A percentile compares a stretch with the other conserved stretches of the same genome.
Conservation (phyloP, 108 stramenopile genomes). For the Discostella pseudostelligera region DNA sequence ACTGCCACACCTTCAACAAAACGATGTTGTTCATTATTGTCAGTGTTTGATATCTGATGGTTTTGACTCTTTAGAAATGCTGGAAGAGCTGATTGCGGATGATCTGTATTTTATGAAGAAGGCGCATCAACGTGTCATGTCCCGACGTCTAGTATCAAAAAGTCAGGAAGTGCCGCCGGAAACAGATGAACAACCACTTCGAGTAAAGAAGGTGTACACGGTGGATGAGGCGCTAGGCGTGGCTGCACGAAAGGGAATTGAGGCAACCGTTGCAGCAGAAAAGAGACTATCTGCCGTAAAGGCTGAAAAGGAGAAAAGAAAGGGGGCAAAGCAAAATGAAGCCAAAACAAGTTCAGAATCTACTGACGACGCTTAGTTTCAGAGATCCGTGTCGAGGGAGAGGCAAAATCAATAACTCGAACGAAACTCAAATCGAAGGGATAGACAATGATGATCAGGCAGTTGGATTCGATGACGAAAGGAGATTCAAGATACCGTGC, state of each 20-base stretch:
- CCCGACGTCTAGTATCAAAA: slow-evolving; percentile 16
- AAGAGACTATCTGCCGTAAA: slow-evolving; percentile 3
- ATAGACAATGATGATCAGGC: too few relatives aligned
- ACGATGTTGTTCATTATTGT: slow-evolving; percentile 26
- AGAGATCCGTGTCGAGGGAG: too few relatives aligned
- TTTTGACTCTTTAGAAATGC: slow-evolving; percentile 42
- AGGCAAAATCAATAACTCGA: too few relatives aligned
- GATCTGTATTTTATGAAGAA: slow-evolving; percentile 47
- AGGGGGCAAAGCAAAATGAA: slow-evolving; percentile 1
- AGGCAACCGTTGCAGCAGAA: slow-evolving; percentile 22
- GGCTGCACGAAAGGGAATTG: slow-evolving; percentile 29
- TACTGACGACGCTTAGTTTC: too few relatives aligned
- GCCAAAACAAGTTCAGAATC: too few relatives aligned
- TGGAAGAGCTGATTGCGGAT: slow-evolving; percentile 22
- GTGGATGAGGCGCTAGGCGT: slow-evolving; percentile 28
- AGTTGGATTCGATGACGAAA: too few relatives aligned
- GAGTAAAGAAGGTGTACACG: slow-evolving; percentile 21
- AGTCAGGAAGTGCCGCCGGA: not conserved
- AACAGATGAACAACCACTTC: not conserved
- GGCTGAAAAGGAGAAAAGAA: slow-evolving; percentile 5
- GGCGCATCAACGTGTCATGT: slow-evolving; percentile 34
- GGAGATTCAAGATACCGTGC: too few relatives aligned
- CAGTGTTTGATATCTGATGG: slow-evolving; percentile 34
- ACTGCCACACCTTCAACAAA: slow-evolving; percentile 28
- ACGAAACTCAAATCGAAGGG: too few relatives aligned